Percentiles rank a stretch among this genome's conserved stretches.
Conservation (phyloP, 306 rosid species). For the Neltuma alba region DNA sequence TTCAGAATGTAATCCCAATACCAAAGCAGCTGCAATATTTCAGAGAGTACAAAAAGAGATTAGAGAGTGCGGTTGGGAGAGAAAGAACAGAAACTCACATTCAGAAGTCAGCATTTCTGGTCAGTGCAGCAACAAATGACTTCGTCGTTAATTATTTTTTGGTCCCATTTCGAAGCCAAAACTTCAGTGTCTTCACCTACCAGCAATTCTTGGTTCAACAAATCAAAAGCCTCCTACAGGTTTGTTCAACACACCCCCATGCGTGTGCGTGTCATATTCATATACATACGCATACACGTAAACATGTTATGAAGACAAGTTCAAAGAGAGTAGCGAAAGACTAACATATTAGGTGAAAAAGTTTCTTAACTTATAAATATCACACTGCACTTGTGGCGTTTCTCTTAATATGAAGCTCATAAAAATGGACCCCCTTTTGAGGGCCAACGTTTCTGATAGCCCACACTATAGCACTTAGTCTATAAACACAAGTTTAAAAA, state of each 20-base stretch:
- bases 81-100: slow-evolving; percentile 49
- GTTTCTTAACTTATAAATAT: no score
- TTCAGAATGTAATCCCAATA: slow-evolving; percentile 68
- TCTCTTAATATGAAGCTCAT: no score
- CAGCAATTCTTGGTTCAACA: slow-evolving; percentile 60
- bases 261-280: no score
- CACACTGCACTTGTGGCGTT: no score
- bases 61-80: slow-evolving; percentile 51
- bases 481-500: no score
- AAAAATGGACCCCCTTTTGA: no score
- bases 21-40: slow-evolving; percentile 61
- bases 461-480: no score
- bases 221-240: slow-evolving; percentile 57
- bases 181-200: slow-evolving; percentile 42
- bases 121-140: slow-evolving; percentile 87
- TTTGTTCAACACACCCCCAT: slow-evolving; percentile 21
- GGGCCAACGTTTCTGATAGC: no score
- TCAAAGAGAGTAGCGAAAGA: no score
- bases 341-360: no score
- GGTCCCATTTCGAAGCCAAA: slow-evolving; percentile 48
- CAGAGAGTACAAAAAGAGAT: slow-evolving; percentile 51
- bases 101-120: slow-evolving; percentile 50
- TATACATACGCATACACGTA: no score
- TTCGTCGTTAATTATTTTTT: slow-evolving; percentile 67
- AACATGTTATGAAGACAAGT: no score